Base-by-base conservation (phyloP, 108 stramenopile species). In the Thalassiosira profunda region DNA sequence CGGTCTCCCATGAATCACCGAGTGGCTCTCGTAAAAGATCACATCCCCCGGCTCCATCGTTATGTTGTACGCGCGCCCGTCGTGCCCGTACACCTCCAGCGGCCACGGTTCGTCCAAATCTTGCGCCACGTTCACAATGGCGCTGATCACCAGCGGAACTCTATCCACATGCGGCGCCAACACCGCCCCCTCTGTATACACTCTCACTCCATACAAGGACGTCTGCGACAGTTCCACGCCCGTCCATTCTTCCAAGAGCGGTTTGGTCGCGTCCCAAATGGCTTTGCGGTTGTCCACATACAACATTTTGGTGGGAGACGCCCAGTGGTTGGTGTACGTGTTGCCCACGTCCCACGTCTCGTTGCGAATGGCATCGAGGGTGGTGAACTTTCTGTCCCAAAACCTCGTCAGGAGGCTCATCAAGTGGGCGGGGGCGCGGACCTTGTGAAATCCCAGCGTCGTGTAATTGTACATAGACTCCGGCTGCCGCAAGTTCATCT, bases 151-250 rank as follows among this genome's bases (percentile, higher is more conserved):
- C 20, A 97, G 74, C 9, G 98, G 93, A 28, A 90, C 65, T 42
- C 93, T 84, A 67, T 98, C 98, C 0, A 97, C 98, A 63, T 98
- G 98, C 5, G 92, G 87, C 6, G 95, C 88, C 35, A 98, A 72
- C 17, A 96, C 79, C 29, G 78, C 56, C 1, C 82, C 90, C 15
- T 74, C 62, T 17, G 49, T 71, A 75, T 98, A 98, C 20, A 87
- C 33, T 17, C 98, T 86, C 49, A 97, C 90, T n/a, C 98, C 98
- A 73, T 97, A 97, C 33, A 90, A 53, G 1, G 93, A 86, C 1
- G 94, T 95, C 2, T 90, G 86, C 7, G 86, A 77, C 37, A 94
- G 56, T 28, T 88, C 78, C 41, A 81, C 67, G 17, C 84, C 76
- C 1, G 91, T 81, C 98, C 98, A 98, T 33, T 76, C 63, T 31